Percentiles rank a stretch among this genome's conserved stretches.
phyloP scores from a whole-genome alignment of 2,329 filamentous ascomycete species.

The Beauveria sp. region DNA sequence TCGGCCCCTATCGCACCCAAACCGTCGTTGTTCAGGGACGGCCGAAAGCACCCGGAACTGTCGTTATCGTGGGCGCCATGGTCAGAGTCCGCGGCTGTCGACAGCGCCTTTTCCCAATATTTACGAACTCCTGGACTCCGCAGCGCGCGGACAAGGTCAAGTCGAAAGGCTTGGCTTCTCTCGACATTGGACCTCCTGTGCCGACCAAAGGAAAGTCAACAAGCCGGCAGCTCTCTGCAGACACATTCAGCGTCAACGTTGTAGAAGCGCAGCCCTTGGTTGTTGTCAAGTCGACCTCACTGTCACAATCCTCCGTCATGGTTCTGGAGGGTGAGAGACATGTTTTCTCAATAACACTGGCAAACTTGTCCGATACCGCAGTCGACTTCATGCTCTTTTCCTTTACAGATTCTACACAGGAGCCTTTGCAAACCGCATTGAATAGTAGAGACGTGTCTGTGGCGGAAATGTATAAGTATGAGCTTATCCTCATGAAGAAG shows the following conservation, averaged over 20 bases:
- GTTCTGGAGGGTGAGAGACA: constrained; percentile 83
- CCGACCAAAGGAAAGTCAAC: constrained; percentile 30
- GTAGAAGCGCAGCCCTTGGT: constrained; percentile 74
- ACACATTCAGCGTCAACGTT: constrained; percentile 59
- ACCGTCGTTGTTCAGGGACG: constrained; percentile 64
- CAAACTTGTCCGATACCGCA: constrained; percentile 68
- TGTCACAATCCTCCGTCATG: constrained; percentile 84
- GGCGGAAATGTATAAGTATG: constrained; percentile 78
- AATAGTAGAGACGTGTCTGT: constrained; percentile 69
- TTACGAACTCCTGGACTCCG: constrained; percentile 67
- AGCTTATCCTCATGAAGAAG: constrained; percentile 67
- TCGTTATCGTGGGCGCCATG: constrained; percentile 70
- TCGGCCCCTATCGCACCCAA: constrained; percentile 80
- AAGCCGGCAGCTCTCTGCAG: constrained; percentile 36
- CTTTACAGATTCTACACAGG: constrained; percentile 81
- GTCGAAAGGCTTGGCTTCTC: constrained; percentile 55
- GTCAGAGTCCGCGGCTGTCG: constrained; percentile 77
- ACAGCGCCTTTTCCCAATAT: constrained; percentile 77
- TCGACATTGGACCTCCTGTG: constrained; percentile 33
- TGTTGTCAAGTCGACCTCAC: constrained; percentile 64
- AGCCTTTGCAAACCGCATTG: constrained; percentile 66
- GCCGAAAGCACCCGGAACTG: constrained; percentile 56
- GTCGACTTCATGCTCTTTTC: constrained; percentile 83
- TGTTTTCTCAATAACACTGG: constrained; percentile 68
- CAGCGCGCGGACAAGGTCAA: constrained; percentile 68